phyloP scores from a whole-genome alignment of 345 rosid genomes.

The Eucalyptus urophylla region DNA sequence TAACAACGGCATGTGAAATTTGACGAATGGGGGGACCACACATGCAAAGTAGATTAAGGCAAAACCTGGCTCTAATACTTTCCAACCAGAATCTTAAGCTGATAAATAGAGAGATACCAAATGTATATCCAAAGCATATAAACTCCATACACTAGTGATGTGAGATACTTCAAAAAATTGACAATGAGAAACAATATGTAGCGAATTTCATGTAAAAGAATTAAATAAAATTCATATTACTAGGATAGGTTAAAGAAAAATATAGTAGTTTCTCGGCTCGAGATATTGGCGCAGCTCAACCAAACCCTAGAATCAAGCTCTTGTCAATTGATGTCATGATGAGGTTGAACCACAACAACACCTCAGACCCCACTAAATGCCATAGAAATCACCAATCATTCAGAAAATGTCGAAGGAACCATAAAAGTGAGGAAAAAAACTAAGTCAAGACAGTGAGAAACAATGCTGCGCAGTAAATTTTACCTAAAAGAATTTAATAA shows the following conservation, averaged over 20 bases:
- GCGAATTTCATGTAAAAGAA: not conserved
- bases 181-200: not conserved
- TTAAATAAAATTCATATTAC: not conserved
- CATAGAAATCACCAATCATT: not conserved
- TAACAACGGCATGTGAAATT: not conserved
- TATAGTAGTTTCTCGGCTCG: rapidly evolving
- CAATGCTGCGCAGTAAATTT: not conserved
- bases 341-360: not conserved
- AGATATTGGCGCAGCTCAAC: not conserved
- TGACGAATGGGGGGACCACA: not conserved
- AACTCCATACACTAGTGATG: not conserved
- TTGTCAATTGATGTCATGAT: not conserved
- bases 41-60: not conserved
- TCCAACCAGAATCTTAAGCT: not conserved
- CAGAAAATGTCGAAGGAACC: not conserved
- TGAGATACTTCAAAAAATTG: not conserved
- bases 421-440: not conserved
- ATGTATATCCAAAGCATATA: not conserved
- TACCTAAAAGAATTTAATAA: too few relatives aligned
- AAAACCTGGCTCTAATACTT: not conserved
- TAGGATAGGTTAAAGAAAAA: not conserved
- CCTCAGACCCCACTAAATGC: not conserved
- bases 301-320: not conserved
- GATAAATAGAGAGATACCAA: not conserved
- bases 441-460: not conserved